phyloP scores from a whole-genome alignment of 768 basidiomycete species.

The Tylopilus vinaceipallidus region DNA sequence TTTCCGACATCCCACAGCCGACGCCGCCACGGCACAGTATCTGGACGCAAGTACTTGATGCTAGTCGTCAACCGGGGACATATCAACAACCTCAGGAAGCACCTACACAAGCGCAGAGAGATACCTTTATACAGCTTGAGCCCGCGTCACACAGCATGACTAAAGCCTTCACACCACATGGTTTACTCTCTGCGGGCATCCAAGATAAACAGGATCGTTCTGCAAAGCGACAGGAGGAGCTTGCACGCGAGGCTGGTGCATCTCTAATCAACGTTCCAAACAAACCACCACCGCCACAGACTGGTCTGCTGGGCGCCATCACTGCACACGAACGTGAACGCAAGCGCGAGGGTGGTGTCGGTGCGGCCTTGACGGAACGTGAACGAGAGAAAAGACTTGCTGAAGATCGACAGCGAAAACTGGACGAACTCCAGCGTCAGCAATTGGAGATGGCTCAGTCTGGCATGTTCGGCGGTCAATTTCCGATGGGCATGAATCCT shows the following conservation, averaged over 20 bases:
- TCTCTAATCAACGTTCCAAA: conserved; percentile 94
- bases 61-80: conserved; percentile 49
- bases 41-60: conserved; percentile 89
- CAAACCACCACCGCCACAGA: conserved; percentile 93
- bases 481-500: conserved; percentile 51
- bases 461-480: conserved; percentile 61
- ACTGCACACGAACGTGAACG: conserved; percentile 93
- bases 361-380: conserved; percentile 90
- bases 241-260: conserved; percentile 87
- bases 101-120: conserved; percentile 33
- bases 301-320: conserved; percentile 93
- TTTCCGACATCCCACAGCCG: conserved; percentile 52
- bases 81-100: conserved; percentile 35
- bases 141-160: conserved; percentile 71
- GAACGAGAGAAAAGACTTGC: conserved; percentile 90
- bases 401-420: conserved; percentile 89
- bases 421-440: conserved; percentile 86
- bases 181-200: conserved; percentile 89
- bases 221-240: conserved; percentile 91
- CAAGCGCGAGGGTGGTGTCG: conserved; percentile 93
- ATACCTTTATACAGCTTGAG: conserved; percentile 77
- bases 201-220: conserved; percentile 96
- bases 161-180: conserved; percentile 93
- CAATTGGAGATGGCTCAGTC: conserved; percentile 90
- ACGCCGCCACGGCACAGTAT: conserved; percentile 60